Evolutionary conservation across 2,329 filamentous ascomycete genomes (phyloP), one percentile per base, ranked within the genome.

Genomic region (Parascedosporium putredinis): DNA sequence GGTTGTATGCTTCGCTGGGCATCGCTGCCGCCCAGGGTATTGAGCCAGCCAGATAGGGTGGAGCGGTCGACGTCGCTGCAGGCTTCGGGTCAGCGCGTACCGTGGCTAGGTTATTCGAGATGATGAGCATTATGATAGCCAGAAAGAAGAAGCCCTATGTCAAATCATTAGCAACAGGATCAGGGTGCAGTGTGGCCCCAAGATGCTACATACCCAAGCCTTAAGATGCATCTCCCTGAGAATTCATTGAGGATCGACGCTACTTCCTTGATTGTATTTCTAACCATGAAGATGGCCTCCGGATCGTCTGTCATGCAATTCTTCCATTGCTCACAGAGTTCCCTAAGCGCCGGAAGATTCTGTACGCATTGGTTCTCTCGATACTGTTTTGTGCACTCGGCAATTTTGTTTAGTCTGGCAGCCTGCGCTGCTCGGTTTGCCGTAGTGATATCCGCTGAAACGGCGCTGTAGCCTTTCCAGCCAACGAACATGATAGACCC

Each of bases 211-310:
- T 65, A 79, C 76, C 68, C 75, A 76, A 8, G 76, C 74, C 66
- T 96, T 96, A 66, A 88, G 84, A 55, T 85, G 88, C 65, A 97
- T 90, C 5, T 87, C 83, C 95, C 88, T 4, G 95, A 83, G 64
- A 97, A 96, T 59, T 85, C 84, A 63, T 97, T 96, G 65, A 97
- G 84, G 36, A 98, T 95, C 60, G 88, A 81, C 1, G 91, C 91
- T 61, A 96, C 86, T 23, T 90, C 93, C 60, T 87, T 84, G 4
- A 88, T 90, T 16, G 85, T 88, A 34, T 95, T 81, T 59, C 83
- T 84, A 38, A 91, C 84, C 33, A 84, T 76, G 56, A 87, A 89
- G 50, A 95, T 81, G 50, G 81, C 80, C 42, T 82, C 75, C 0
- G 89, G 83, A 59, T 96, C 87, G 55, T 84, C 80, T 55, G 83